These are phyloP conservation scores for Colletotrichum plurivorum DNA, from an alignment of 2,329 filamentous ascomycete species.

Conservation along the genomic window DNA sequence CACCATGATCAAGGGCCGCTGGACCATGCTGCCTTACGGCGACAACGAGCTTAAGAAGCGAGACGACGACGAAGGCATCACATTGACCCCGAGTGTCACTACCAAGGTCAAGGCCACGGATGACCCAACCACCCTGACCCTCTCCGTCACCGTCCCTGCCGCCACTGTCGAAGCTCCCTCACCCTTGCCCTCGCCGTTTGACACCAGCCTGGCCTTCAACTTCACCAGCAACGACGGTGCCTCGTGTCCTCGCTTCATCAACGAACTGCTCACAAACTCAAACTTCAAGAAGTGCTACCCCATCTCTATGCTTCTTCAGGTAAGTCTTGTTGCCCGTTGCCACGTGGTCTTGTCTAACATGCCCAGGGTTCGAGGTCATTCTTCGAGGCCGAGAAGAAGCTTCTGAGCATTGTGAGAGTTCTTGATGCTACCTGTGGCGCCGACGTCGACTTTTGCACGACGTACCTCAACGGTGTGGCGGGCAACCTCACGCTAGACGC, in stretches of 20 bases:
- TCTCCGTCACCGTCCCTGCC: constrained; percentile 41
- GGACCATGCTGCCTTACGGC: constrained; percentile 40
- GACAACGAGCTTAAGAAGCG: constrained; percentile 44
- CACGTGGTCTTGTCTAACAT: constrained; percentile 42
- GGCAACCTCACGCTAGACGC: constrained; percentile 70
- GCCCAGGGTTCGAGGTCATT: constrained; percentile 84
- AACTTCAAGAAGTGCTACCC: constrained; percentile 84
- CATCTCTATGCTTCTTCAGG: constrained; percentile 86
- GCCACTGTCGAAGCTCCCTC: constrained; percentile 49
- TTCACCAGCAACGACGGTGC: constrained; percentile 67
- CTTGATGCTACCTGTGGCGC: constrained; percentile 85
- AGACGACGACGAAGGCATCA: constrained; percentile 41
- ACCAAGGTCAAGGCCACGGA: constrained; percentile 17
- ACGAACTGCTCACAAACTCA: constrained; percentile 73
- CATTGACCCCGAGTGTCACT: constrained; percentile 8
- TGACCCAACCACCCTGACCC: constrained; percentile 28
- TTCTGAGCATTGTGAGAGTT: constrained; percentile 79
- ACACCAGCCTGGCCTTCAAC: constrained; percentile 73
- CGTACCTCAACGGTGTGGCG: constrained; percentile 76
- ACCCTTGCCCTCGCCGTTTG: constrained; percentile 75
- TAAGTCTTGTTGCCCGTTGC: constrained; percentile 54
- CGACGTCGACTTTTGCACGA: constrained; percentile 75
- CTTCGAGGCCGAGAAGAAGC: constrained; percentile 82
- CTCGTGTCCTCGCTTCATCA: constrained; percentile 78
- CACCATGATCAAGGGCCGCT: constrained; percentile 41